These are phyloP conservation scores for Xylariomycetidae sp. DNA, from an alignment of 2,329 filamentous ascomycete species.

Conservation along the genomic window DNA sequence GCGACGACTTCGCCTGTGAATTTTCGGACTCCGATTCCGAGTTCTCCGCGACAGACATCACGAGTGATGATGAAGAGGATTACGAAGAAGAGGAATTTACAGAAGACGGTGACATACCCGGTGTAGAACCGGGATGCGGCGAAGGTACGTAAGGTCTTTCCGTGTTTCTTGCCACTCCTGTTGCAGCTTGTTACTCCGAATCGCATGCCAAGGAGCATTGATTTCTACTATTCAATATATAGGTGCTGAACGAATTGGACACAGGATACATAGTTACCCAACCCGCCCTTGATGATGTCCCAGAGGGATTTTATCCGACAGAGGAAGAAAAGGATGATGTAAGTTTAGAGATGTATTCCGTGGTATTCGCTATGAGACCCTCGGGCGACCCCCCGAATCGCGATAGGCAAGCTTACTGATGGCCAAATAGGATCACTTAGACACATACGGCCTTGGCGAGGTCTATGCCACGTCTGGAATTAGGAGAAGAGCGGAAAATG, in stretches of 20 bases:
- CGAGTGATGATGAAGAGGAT: conserved; percentile 49
- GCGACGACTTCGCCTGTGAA: conserved; percentile 55
- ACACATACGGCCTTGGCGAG: conserved; percentile 75
- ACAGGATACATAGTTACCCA: conserved; percentile 75
- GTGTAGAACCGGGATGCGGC: conserved; percentile 69
- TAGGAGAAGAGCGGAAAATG: conserved; percentile 65
- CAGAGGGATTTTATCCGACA: conserved; percentile 77
- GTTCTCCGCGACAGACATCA: conserved; percentile 32
- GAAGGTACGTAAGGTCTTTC: conserved; percentile 43
- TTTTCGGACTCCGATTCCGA: conserved; percentile 56
- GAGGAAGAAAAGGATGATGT: conserved; percentile 61
- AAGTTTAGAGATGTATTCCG: too few species aligned
- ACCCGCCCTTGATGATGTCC: conserved; percentile 82
- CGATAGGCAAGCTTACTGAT: too few species aligned
- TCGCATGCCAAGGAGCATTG: too few species aligned
- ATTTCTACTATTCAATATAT: too few species aligned
- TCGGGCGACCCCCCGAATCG: background rate
- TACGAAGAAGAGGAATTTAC: conserved; percentile 49
- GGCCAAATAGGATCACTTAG: conserved; percentile 62
- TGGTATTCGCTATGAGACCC: too few species aligned
- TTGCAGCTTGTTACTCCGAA: too few species aligned
- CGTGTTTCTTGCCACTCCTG: too few species aligned
- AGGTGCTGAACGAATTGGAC: too few species aligned
- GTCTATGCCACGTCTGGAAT: conserved; percentile 89
- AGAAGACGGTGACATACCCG: conserved; percentile 72